Percentiles rank a stretch among this genome's conserved stretches.
Evolutionary conservation across 805 yeast species (phyloP).

Genomic region (Metschnikowia borealis): DNA sequence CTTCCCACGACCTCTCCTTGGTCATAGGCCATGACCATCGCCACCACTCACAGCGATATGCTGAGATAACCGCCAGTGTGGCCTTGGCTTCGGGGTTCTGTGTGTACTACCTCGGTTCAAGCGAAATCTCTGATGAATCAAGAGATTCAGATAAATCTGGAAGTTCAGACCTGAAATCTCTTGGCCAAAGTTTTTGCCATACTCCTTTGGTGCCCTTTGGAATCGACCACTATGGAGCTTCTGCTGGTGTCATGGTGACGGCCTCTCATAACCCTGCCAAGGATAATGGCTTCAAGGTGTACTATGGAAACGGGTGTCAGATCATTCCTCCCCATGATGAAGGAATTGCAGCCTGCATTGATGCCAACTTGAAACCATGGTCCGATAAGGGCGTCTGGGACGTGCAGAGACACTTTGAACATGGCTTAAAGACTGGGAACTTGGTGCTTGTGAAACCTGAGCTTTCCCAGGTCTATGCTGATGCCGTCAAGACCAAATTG

Average conservation of each 20-base stretch:
- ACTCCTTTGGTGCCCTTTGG: constrained; percentile 94
- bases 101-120: constrained; percentile 58
- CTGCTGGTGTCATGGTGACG: constrained; percentile 89
- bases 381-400: constrained; percentile 43
- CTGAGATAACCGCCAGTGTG: constrained; percentile 71
- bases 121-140: constrained; percentile 30
- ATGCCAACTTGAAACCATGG: constrained; percentile 60
- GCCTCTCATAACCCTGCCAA: constrained; percentile 83
- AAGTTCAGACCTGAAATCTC: background rate
- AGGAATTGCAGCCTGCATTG: constrained; percentile 63
- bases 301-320: constrained; percentile 92
- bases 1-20: constrained; percentile 35
- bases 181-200: constrained; percentile 42
- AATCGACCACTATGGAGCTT: constrained; percentile 56
- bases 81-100: constrained; percentile 65
- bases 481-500: constrained; percentile 24
- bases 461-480: constrained; percentile 40
- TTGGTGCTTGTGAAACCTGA: constrained; percentile 42
- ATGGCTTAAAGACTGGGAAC: constrained; percentile 20
- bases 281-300: constrained; percentile 93
- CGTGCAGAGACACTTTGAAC: constrained; percentile 32
- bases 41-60: constrained; percentile 73
- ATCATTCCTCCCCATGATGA: constrained; percentile 89
- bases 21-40: constrained; percentile 94
- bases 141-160: background rate